phyloP scores from a whole-genome alignment of 2,329 filamentous ascomycete genomes.

The Ascochyta lentis region DNA sequence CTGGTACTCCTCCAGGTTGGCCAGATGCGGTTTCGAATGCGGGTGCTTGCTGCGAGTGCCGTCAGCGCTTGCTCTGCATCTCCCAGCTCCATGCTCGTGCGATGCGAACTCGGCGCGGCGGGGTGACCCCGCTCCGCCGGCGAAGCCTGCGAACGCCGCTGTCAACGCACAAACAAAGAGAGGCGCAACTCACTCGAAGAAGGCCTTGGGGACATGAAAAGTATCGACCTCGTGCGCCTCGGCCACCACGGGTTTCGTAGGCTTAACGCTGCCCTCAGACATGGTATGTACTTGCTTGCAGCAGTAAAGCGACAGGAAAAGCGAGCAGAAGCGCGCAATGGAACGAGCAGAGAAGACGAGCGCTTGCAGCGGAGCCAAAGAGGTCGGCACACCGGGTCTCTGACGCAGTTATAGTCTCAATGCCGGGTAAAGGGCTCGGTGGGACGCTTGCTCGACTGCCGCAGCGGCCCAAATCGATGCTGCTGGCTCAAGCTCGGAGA shows the following conservation, averaged over 20 bases:
- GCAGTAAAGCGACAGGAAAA: neutral
- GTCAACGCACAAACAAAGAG: slow-evolving; percentile 23
- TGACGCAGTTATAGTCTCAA: slow-evolving; percentile 34
- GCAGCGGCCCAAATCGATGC: slow-evolving; percentile 36
- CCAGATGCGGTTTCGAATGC: slow-evolving; percentile 63
- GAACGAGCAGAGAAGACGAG: slow-evolving; percentile 6
- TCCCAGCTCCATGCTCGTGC: no score
- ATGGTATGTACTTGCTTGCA: slow-evolving; percentile 35
- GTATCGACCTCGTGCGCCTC: slow-evolving; percentile 81
- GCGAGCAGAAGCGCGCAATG: neutral
- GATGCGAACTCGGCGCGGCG: slow-evolving; percentile 27
- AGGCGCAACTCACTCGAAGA: slow-evolving; percentile 47
- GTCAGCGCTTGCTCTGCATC: slow-evolving; percentile 1
- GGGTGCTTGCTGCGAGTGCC: slow-evolving; percentile 62
- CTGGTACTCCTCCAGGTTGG: slow-evolving; percentile 67
- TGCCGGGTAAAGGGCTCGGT: slow-evolving; percentile 49
- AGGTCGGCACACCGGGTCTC: slow-evolving; percentile 13
- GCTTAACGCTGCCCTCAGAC: slow-evolving; percentile 54
- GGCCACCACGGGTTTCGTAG: slow-evolving; percentile 62
- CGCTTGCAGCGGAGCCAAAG: slow-evolving; percentile 9
- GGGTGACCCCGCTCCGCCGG: slow-evolving; percentile 44
- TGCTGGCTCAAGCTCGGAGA: slow-evolving; percentile 36
- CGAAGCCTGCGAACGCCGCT: slow-evolving; percentile 11
- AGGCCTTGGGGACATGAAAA: slow-evolving; percentile 64
- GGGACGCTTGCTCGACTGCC: slow-evolving; percentile 33